Conservation (phyloP, 139 green algal species). For the Zygnema cylindricum region DNA sequence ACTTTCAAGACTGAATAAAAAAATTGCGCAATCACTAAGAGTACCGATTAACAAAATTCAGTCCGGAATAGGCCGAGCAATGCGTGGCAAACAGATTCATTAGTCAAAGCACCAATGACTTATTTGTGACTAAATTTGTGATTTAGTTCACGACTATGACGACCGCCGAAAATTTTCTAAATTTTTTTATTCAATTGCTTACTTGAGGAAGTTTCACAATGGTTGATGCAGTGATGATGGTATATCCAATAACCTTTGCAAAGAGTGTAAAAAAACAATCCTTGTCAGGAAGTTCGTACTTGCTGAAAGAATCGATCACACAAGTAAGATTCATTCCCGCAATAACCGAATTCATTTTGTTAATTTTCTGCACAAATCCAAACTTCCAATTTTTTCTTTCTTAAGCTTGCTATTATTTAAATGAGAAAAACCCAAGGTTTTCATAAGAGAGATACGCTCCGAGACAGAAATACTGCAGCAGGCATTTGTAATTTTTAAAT, state of each 20-base stretch:
- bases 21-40: too few relatives aligned
- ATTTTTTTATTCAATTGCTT: conserved; percentile 19
- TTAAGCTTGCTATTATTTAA: neutral
- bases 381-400: neutral
- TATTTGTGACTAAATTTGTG: neutral
- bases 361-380: neutral
- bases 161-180: neutral
- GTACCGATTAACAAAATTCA: too few relatives aligned
- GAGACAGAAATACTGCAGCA: too few relatives aligned
- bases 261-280: conserved; percentile 53
- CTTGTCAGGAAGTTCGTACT: conserved; percentile 42
- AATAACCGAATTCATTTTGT: conserved; percentile 15
- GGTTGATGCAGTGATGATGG: conserved; percentile 46
- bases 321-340: conserved; percentile 54
- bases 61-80: too few relatives aligned
- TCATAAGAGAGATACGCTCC: too few relatives aligned
- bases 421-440: too few relatives aligned
- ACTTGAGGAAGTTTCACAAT: conserved; percentile 59
- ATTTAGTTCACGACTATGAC: neutral
- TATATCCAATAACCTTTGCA: conserved; percentile 45
- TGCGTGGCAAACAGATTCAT: too few relatives aligned
- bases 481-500: too few relatives aligned
- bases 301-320: neutral
- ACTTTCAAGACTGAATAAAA: too few relatives aligned
- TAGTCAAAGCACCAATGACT: too few relatives aligned